These are phyloP conservation scores for Salvia miltiorrhiza DNA, from an alignment of 257 asterid species.

Conservation along the genomic window DNA sequence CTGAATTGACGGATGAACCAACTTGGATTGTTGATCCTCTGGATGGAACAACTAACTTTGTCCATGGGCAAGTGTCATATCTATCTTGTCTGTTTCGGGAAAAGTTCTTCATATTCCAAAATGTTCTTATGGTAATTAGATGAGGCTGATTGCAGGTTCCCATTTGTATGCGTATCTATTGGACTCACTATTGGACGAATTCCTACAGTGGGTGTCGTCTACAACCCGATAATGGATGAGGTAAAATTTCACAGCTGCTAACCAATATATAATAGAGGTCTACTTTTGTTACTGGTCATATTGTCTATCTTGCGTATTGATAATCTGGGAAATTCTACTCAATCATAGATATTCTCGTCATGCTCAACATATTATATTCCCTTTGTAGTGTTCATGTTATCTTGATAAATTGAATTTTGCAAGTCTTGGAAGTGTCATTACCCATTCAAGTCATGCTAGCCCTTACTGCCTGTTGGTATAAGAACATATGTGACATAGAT, in stretches of 20 bases:
- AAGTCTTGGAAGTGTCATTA: background rate
- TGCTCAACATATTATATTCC: slow-evolving; percentile 1
- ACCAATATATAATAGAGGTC: background rate
- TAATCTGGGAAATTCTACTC: background rate
- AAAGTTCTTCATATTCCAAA: background rate
- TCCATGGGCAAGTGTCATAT: slow-evolving; percentile 65
- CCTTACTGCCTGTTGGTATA: slow-evolving; percentile 5
- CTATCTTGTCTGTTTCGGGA: slow-evolving; percentile 2
- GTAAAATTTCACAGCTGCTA: slow-evolving; percentile 30
- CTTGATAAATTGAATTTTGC: background rate
- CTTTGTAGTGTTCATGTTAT: background rate
- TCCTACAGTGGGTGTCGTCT: slow-evolving; percentile 82
- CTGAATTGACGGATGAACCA: slow-evolving; percentile 83
- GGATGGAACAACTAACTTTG: slow-evolving; percentile 97
- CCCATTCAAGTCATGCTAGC: background rate
- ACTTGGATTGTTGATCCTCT: slow-evolving; percentile 98
- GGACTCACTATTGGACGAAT: slow-evolving; percentile 71
- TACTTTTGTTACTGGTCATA: background rate
- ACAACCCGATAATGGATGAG: slow-evolving; percentile 85
- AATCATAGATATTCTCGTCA: background rate
- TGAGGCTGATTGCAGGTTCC: slow-evolving; percentile 51
- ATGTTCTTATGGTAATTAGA: slow-evolving; percentile 14
- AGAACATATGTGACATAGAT: background rate
- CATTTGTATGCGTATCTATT: slow-evolving; percentile 84
- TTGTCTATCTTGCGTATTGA: background rate